Evolutionary conservation across 2,329 filamentous ascomycete species (phyloP), one percentile per base, ranked within the genome.

Genomic region (Penicillium sp.): DNA sequence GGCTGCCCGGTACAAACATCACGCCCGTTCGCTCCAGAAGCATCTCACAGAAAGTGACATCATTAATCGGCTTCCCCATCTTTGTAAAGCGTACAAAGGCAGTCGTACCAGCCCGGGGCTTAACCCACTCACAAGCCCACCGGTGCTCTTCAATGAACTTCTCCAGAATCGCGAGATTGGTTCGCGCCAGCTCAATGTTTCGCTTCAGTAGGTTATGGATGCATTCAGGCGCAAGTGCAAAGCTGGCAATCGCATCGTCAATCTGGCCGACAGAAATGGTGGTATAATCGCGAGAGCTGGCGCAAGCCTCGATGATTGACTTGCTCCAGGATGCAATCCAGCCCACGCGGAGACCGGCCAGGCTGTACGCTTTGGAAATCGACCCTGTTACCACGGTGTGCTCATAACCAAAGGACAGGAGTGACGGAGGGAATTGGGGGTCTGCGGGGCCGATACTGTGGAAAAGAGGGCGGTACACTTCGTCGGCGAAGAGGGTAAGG

Each of bases 391-490:
- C 83, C 28, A 95, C 78, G 20, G 82, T 81, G 50, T 85, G 86
- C 3, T 81, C 73, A 70, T 95, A 94, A 39, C 84, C 86, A 39
- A 94, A 75, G 0, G 87, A 83, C 0, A 91, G 76, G 10, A 86
- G 78, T 0, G 89, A 90, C 0, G 88, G 86, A 2, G 82, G 88
- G 50, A 81, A 81, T 18, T 79, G 78, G 3, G 71, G 60, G 51
- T 81, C 77, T 28, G 77, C 68, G 0, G 81, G 79, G 28, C 70
- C 78, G 66, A 81, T 82, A 47, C 81, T 81, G 69, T 95, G 89
- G 75, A 91, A 95, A 3, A 95, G 76, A 0, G 90, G 91, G 1
- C 88, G 81, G 70, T 92, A 95, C 22, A 94, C 90, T 73, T 95
- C 90, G 64, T 95, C 89, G 7, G 81, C 82, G 51, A 92, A 76